phyloP scores from a whole-genome alignment of 441 rosid genomes.

The Dalechampia spathulata region DNA sequence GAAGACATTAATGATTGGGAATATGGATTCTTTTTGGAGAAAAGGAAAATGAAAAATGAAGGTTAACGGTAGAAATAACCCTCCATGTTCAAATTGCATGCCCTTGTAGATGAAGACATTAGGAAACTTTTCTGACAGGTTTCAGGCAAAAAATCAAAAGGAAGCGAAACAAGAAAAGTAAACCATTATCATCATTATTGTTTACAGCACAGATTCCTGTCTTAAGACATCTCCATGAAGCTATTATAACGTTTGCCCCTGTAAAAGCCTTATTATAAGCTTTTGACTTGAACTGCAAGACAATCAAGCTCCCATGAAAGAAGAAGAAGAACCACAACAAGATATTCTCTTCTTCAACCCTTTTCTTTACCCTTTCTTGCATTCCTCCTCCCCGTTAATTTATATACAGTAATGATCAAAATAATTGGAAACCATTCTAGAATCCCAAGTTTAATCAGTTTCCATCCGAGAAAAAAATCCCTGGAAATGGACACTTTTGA shows the following conservation, averaged over 20 bases:
- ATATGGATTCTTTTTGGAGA: slow-evolving; percentile 17
- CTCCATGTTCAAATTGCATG: slow-evolving; percentile 7
- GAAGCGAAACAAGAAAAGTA: slow-evolving; percentile 2
- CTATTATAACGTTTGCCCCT: slow-evolving; percentile 12
- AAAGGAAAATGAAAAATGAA: neutral
- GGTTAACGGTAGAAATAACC: slow-evolving; percentile 2
- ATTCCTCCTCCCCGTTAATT: slow-evolving; percentile 8
- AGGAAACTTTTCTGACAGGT: slow-evolving; percentile 13
- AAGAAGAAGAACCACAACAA: too few species aligned
- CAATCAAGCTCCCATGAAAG: slow-evolving; percentile 34
- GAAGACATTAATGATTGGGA: neutral
- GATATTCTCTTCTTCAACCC: slow-evolving; percentile 22
- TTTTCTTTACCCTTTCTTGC: neutral
- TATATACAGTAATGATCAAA: neutral
- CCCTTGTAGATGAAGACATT: slow-evolving; percentile 14
- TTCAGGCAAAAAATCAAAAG: neutral
- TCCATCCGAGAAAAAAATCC: neutral
- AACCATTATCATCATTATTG: slow-evolving; percentile 23
- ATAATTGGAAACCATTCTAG: neutral
- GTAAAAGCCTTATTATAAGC: slow-evolving; percentile 20
- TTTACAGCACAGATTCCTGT: slow-evolving; percentile 29
- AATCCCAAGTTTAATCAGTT: neutral
- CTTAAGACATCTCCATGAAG: slow-evolving; percentile 30
- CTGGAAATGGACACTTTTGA: slow-evolving; percentile 27
- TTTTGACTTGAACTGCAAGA: slow-evolving; percentile 49